Base-by-base conservation (phyloP, 257 asterid species). In the Ilex asprella region DNA sequence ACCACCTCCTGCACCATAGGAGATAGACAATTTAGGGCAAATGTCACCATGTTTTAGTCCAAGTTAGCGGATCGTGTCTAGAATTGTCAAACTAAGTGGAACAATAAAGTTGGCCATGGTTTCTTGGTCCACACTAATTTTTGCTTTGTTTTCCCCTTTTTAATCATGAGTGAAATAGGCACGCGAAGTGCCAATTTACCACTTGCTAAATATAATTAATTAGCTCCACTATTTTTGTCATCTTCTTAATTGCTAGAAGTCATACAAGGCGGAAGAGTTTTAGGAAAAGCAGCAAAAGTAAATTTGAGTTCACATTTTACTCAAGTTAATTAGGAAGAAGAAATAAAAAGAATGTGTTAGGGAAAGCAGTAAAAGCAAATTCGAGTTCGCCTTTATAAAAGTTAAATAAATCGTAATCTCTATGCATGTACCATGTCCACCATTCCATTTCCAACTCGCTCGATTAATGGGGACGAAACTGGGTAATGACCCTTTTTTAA, bases 1-100 rank as follows among this genome's bases (percentile, higher is more conserved):
- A 91, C 98, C 70, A 91, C 98, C 73, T 91, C 98, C 98, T 91
- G 89, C 16, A 75, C 10, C 52, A 66, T 56, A 12, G 44, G 7
- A 66, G 27, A 30, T 47, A 35, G 15, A 63, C 14, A 31, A 46
- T 52, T 29, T 10, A 35, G 41, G 8, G 8, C 5, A 35, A 3
- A 8, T 35, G 8, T 35, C 41, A 35, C 8, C 41, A 4, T 8
- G 41, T 35, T 35, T 35, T 35, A 35, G 41, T 8, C 8, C 8
- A 4, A 21, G 27, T 21, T 21, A 21, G 27, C 27, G 27, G 27
- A 21, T 21, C 27, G 27, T 21, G 27, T 21, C 27, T 21, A 21
- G 27, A 21, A 21, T 21, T 21, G 27, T 21, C 27, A 21, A 21
- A 21, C 27, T 21, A 21, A 21, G 27, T 1, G 27, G 27, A 21